Base-by-base conservation (phyloP, 1,139 yeast genomes). In the Yamadazyma diddensiae region DNA sequence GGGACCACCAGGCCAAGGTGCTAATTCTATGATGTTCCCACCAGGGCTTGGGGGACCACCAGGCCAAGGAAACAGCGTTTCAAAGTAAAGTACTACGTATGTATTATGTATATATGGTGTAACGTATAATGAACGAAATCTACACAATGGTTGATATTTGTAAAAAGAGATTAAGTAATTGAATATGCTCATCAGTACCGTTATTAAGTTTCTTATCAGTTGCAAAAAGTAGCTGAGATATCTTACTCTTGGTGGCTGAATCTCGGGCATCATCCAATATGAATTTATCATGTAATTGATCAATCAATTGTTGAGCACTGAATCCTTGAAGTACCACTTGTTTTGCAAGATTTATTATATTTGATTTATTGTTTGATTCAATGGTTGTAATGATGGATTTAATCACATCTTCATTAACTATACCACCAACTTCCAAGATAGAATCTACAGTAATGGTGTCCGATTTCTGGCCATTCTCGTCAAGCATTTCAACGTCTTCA, bases 151-250 rank as follows among this genome's bases (percentile, higher is more conserved):
- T 62, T 2, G 85, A 65, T 3, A 86, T 62, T 46, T 79, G 75
- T 33, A 82, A 58, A 35, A 81, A 60, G 45, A 88, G 66, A 47
- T 86, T 84, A 45, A 92, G 68, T 21, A 94, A 55, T 49, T 87
- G 96, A 22, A 94, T 63, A 40, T 84, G 90, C 53, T 94, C 99
- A 52, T 88, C 95, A 3, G 96, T 78, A 11, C 99, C 98, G 50
- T 80, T 87, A 34, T 80, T 74, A 39, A 94, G 64, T 37, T 80
- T 70, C 34, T 77, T 71, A 54, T 94, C 98, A 0, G 88, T 72
- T 29, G 81, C 82, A 43, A 90, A 86, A 24, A 94, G 59, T 3
- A 77, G 58, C 53, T 67, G 60, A 0, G 95, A 72, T 10, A 87
- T 74, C 28, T 62, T 50, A 49, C 79, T 85, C 53, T 92, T 92